Conservation (phyloP, 768 basidiomycete species). For the Cyathus striatus region DNA sequence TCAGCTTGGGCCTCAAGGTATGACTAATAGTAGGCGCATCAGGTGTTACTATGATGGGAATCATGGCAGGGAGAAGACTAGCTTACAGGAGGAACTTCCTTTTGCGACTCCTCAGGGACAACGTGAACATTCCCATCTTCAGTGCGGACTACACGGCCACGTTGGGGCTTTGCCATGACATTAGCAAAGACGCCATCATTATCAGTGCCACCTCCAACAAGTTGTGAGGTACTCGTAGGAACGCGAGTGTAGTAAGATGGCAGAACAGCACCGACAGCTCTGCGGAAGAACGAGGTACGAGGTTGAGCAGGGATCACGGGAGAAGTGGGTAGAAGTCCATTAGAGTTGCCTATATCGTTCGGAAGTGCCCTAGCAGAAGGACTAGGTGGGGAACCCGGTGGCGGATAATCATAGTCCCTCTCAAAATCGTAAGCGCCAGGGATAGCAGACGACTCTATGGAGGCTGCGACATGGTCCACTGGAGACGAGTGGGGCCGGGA, state of each 20-base stretch:
- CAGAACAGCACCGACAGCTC: slow-evolving; percentile 55
- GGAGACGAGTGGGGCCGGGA: slow-evolving; percentile 3
- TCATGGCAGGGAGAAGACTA: background rate
- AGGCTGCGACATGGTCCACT: slow-evolving; percentile 2
- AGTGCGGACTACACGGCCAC: slow-evolving; percentile 35
- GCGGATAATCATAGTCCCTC: slow-evolving; percentile 67
- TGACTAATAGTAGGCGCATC: slow-evolving; percentile 39
- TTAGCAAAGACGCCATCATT: slow-evolving; percentile 97
- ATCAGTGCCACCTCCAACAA: slow-evolving; percentile 64
- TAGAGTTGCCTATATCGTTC: slow-evolving; percentile 70
- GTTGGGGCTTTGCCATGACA: slow-evolving; percentile 81
- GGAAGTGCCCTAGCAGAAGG: slow-evolving; percentile 54
- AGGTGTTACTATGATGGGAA: background rate
- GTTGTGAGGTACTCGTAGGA: slow-evolving; percentile 27
- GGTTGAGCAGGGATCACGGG: slow-evolving; percentile 32
- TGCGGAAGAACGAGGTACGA: slow-evolving; percentile 49
- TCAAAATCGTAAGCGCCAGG: slow-evolving; percentile 75
- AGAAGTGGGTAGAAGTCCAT: slow-evolving; percentile 53
- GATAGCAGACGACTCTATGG: slow-evolving; percentile 20
- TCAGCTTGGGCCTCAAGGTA: slow-evolving; percentile 88
- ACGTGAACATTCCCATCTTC: slow-evolving; percentile 55
- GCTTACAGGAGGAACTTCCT: slow-evolving; percentile 82
- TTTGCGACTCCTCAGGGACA: slow-evolving; percentile 78
- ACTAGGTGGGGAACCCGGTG: slow-evolving; percentile 74
- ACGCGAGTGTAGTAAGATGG: slow-evolving; percentile 61